These are phyloP conservation scores for Serendipita sp. DNA, from an alignment of 768 basidiomycete species.

Conservation along the genomic window DNA sequence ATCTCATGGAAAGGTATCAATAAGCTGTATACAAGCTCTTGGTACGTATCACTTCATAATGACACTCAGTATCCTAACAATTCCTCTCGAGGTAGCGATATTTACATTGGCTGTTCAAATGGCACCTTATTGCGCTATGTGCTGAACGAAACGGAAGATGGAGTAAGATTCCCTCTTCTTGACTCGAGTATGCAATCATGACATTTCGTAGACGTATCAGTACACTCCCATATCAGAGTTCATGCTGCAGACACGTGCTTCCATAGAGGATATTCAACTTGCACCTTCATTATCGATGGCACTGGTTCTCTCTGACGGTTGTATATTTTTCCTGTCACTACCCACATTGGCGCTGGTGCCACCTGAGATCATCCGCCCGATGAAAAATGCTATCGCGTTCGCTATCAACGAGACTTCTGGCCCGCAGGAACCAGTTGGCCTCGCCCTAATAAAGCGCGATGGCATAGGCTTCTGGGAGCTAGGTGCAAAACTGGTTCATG, in stretches of 20 bases:
- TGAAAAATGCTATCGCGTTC: background rate
- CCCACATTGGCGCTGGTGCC: background rate
- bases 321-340: background rate
- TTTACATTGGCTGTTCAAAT: slow-evolving; percentile 2
- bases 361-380: background rate
- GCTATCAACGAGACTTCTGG: background rate
- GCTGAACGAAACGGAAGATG: background rate
- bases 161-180: background rate
- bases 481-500: background rate
- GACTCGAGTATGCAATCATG: background rate
- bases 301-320: background rate
- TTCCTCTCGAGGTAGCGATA: background rate
- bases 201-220: background rate
- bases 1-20: background rate
- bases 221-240: background rate
- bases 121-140: background rate
- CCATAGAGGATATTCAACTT: background rate
- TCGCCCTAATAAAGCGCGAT: background rate
- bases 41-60: background rate
- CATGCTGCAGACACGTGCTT: background rate
- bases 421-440: background rate
- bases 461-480: background rate
- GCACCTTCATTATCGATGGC: background rate
- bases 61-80: background rate
- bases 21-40: background rate